phyloP scores from a whole-genome alignment of 192 early-diverging fungal species.

The Coemansia sp. region DNA sequence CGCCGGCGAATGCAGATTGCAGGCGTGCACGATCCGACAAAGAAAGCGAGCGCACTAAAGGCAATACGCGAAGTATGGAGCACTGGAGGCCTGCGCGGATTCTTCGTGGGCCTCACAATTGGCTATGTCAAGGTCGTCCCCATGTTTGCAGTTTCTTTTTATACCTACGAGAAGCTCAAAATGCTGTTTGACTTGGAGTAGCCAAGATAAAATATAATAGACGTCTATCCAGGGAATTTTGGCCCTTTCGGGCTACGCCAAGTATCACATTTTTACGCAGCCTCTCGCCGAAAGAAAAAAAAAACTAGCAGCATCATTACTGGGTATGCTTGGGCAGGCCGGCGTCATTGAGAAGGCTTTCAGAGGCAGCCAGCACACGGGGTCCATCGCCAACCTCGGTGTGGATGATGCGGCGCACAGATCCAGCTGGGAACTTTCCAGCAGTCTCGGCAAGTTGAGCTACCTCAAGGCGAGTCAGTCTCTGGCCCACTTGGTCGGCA shows the following conservation, averaged over 20 bases:
- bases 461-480: conserved; percentile 12
- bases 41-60: conserved; percentile 55
- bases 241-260: too few species aligned
- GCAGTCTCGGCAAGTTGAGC: conserved; percentile 28
- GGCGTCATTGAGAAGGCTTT: conserved; percentile 39
- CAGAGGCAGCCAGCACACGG: conserved; percentile 56
- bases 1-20: conserved; percentile 83
- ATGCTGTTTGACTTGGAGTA: conserved; percentile 41
- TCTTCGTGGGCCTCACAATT: conserved; percentile 96
- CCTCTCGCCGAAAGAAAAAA: not conserved
- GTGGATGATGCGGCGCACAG: conserved; percentile 85
- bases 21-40: conserved; percentile 58
- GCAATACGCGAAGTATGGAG: conserved; percentile 65
- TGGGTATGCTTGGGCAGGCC: conserved; percentile 48
- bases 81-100: conserved; percentile 72
- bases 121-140: conserved; percentile 95
- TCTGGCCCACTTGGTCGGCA: conserved; percentile 53
- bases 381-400: conserved; percentile 92
- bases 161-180: conserved; percentile 71
- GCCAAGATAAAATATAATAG: not conserved
- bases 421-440: conserved; percentile 60
- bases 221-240: too few species aligned
- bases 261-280: too few species aligned
- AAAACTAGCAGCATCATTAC: conserved; percentile 1
- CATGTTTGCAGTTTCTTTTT: conserved; percentile 88